A percentile compares a stretch with the other conserved stretches of the same genome.
Conservation (phyloP, 768 basidiomycete genomes). For the Chiua virens region DNA sequence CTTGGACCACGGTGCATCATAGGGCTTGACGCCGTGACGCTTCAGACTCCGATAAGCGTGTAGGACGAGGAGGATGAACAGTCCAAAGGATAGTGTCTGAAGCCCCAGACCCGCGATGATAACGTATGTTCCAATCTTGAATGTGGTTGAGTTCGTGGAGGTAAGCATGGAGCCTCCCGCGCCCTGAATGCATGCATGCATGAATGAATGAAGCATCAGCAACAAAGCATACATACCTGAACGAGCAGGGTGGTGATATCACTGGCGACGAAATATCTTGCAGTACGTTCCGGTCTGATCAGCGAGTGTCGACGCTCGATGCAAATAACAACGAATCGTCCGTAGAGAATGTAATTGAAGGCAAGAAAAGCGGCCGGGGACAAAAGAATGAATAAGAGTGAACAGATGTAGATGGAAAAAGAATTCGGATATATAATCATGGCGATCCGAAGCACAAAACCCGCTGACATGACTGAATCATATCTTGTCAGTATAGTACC, state of each 20-base stretch:
- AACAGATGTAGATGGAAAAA: slow-evolving; percentile 14
- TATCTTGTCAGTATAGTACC: not conserved
- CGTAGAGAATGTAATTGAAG: slow-evolving; percentile 35
- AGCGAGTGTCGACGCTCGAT: slow-evolving; percentile 18
- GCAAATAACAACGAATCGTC: slow-evolving; percentile 22
- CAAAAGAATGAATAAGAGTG: slow-evolving; percentile 22
- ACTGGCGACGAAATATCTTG: slow-evolving; percentile 25
- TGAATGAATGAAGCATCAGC: not conserved
- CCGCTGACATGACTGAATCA: slow-evolving; percentile 19
- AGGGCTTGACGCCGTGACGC: slow-evolving; percentile 1
- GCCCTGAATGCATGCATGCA: slow-evolving; percentile 7
- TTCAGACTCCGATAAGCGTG: slow-evolving; percentile 13
- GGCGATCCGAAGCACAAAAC: slow-evolving; percentile 21
- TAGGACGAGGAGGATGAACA: slow-evolving; percentile 19
- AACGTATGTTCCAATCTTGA: slow-evolving; percentile 13
- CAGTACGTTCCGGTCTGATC: slow-evolving; percentile 26
- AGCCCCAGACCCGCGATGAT: slow-evolving; percentile 26
- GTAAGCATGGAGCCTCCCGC: slow-evolving; percentile 20
- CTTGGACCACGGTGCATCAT: slow-evolving; percentile 17
- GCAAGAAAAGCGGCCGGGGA: slow-evolving; percentile 32
- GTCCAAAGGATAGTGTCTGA: slow-evolving; percentile 26
- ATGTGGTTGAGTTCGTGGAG: slow-evolving; percentile 3
- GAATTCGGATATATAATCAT: slow-evolving; percentile 22
- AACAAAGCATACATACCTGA: slow-evolving; percentile 16
- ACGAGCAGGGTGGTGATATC: slow-evolving; percentile 28